These are phyloP conservation scores for Annulohypoxylon truncatum DNA, from an alignment of 2,329 filamentous ascomycete species.

Conservation along the genomic window DNA sequence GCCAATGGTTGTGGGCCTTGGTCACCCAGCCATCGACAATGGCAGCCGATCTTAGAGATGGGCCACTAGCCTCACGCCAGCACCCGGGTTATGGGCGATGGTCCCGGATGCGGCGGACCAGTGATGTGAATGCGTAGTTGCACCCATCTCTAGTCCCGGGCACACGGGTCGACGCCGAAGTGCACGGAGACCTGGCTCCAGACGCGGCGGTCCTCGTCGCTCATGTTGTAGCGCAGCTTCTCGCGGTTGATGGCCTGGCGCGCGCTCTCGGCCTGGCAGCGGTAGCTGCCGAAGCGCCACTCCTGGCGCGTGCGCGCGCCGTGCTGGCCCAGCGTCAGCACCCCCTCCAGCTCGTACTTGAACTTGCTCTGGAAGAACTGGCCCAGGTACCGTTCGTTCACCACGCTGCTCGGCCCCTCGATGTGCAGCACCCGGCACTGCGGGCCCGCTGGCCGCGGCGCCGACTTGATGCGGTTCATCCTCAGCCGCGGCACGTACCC, in stretches of 20 bases:
- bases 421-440: conserved; percentile 64
- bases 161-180: conserved; percentile 39
- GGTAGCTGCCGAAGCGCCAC: conserved; percentile 66
- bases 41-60: no score
- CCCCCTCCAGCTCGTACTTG: conserved; percentile 60
- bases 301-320: conserved; percentile 53
- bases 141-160: conserved; percentile 11
- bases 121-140: no score
- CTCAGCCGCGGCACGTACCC: conserved; percentile 54
- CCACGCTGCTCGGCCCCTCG: conserved; percentile 57
- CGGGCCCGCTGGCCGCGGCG: conserved; percentile 42
- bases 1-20: no score
- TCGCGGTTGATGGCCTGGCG: conserved; percentile 40
- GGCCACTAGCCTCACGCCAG: no score
- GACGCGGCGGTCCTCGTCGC: neutral
- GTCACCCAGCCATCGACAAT: no score
- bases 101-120: no score
- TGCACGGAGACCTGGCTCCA: conserved; percentile 36
- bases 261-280: conserved; percentile 65
- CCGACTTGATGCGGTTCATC: conserved; percentile 62
- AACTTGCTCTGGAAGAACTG: conserved; percentile 58
- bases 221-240: conserved; percentile 12
- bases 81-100: no score
- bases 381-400: conserved; percentile 56
- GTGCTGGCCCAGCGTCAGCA: conserved; percentile 48